Base-by-base conservation (phyloP, 768 basidiomycete species). In the Suillus subaureus region DNA sequence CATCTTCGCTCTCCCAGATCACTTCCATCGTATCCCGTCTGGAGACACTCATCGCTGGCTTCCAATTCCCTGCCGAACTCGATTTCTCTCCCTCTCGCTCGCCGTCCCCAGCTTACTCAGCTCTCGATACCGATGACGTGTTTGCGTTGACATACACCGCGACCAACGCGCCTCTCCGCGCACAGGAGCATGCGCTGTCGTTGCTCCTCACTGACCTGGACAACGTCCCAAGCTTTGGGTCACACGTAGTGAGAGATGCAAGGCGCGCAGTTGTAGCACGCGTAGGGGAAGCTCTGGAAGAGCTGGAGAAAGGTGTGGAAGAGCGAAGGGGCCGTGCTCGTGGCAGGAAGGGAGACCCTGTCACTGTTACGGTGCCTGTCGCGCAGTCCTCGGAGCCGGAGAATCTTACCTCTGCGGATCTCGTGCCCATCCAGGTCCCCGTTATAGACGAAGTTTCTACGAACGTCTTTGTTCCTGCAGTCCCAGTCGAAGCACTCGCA, bases 111-210 rank as follows among this genome's bases (percentile, higher is more conserved):
- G 39, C 23, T 47, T 55, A 64, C 35, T 43, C 70, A 43, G 40
- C 66, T 28, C 63, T 62, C 15, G 65, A 66, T 49, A 61, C 63
- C 4, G 68, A 61, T 31, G 65, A 70, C 31, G 55, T 69, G 31
- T 71, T 77, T 6, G 77, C 77, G 43, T 83, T 93, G 12, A 80
- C 85, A 5, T 91, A 84, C 79, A 86, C 85, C 33, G 69, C 84
- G 12, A 76, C 73, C 56, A 92, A 91, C 73, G 83, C 85, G 33
- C 83, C 86, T 0, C 77, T 92, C 45, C 87, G 87, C 63, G 83
- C 80, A 67, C 88, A 89, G 75, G 85, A 88, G 68, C 83, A 90
- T 68, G 82, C 83, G 23, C 76, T 92, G n/a, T 81, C 81, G 61
- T 76, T 80, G 47, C 79, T 93, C 31, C 75, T 93, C 23, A 70